A percentile compares a stretch with the other conserved stretches of the same genome.
These are phyloP conservation scores for Diaporthe australafricana DNA, from an alignment of 2,329 filamentous ascomycete species.

Conservation along the genomic window DNA sequence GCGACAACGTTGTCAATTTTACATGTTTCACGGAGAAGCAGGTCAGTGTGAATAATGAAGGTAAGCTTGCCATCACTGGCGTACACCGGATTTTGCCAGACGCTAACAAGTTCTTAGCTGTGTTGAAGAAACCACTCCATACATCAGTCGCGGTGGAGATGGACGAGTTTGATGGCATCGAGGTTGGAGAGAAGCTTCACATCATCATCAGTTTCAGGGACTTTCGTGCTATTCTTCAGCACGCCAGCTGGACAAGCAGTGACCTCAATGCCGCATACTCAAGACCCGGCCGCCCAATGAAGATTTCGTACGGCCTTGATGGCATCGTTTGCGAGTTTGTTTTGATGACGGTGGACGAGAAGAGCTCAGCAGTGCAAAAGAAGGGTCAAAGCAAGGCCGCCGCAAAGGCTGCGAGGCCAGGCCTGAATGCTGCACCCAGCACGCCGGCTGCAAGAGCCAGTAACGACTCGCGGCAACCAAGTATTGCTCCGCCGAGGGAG, in stretches of 20 bases:
- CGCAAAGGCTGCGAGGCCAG: constrained; percentile 55
- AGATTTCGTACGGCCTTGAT: constrained; percentile 76
- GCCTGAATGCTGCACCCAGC: constrained; percentile 60
- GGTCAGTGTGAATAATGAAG: constrained; percentile 69
- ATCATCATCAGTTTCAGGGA: constrained; percentile 87
- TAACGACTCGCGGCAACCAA: constrained; percentile 44
- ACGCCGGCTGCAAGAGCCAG: constrained; percentile 47
- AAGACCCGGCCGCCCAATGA: constrained; percentile 76
- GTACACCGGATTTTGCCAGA: constrained; percentile 21
- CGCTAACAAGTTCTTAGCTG: constrained; percentile 59
- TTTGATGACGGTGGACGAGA: constrained; percentile 83
- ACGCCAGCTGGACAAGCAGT: constrained; percentile 77
- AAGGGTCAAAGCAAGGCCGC: constrained; percentile 55
- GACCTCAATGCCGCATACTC: constrained; percentile 78
- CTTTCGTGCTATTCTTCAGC: constrained; percentile 81
- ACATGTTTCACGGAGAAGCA: constrained; percentile 87
- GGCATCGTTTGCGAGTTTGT: constrained; percentile 81
- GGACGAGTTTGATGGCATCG: constrained; percentile 81
- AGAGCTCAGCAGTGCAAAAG: constrained; percentile 60
- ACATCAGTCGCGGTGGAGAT: constrained; percentile 83
- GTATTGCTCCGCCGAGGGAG: constrained; percentile 35
- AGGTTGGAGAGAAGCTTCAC: constrained; percentile 79
- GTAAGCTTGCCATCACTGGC: constrained; percentile 46
- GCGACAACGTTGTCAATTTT: constrained; percentile 78
- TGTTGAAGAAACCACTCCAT: constrained; percentile 83